Conservation (phyloP, 2,329 filamentous ascomycete genomes). For the Xylariaceae sp. region DNA sequence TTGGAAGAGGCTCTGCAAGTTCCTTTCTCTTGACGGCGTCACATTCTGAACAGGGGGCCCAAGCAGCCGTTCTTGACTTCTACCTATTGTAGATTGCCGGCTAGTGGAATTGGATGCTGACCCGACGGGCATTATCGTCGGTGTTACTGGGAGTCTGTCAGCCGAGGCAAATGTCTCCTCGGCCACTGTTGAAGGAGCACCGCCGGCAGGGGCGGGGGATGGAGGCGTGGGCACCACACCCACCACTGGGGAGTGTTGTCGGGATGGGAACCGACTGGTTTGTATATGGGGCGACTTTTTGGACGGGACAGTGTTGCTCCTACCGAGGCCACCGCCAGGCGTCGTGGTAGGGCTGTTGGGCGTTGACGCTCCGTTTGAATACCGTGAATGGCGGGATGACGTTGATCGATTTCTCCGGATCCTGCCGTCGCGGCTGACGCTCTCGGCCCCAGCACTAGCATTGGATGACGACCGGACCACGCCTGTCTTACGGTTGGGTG, state of each 20-base stretch:
- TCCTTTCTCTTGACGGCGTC: slow-evolving; percentile 62
- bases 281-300: slow-evolving; percentile 74
- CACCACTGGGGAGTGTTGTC: slow-evolving; percentile 30
- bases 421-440: slow-evolving; percentile 72
- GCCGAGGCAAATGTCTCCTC: slow-evolving; percentile 23
- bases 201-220: slow-evolving; percentile 39
- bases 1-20: slow-evolving; percentile 64
- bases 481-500: slow-evolving; percentile 49
- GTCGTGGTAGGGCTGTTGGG: slow-evolving; percentile 59
- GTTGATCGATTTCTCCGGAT: slow-evolving; percentile 86
- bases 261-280: slow-evolving; percentile 58
- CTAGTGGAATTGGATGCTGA: slow-evolving; percentile 25
- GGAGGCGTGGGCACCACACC: slow-evolving; percentile 41
- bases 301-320: slow-evolving; percentile 89
- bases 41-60: slow-evolving; percentile 37
- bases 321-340: slow-evolving; percentile 50
- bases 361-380: slow-evolving; percentile 65
- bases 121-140: slow-evolving; percentile 29
- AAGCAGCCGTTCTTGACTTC: slow-evolving; percentile 46
- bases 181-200: slow-evolving; percentile 30
- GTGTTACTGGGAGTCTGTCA: slow-evolving; percentile 24
- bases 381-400: slow-evolving; percentile 78
- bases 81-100: slow-evolving; percentile 33
- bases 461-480: slow-evolving; percentile 76
- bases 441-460: slow-evolving; percentile 83